phyloP scores from a whole-genome alignment of 1,284 basidiomycete species.

The Gymnopus androsaceus region DNA sequence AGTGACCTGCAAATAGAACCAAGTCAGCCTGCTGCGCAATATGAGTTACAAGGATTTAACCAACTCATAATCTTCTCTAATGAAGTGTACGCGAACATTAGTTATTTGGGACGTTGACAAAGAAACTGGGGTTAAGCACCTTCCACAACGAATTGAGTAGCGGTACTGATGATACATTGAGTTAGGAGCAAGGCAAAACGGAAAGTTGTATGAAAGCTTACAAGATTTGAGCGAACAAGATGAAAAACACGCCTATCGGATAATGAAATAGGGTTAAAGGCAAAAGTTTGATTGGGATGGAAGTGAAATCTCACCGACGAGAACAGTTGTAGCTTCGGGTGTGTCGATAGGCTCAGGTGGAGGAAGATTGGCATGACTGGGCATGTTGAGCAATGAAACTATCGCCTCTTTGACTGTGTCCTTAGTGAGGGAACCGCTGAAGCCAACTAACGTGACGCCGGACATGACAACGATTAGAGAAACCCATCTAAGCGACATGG shows the following conservation, averaged over 20 bases:
- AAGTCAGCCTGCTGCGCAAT: slow-evolving; percentile 10
- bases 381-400: slow-evolving; percentile 27
- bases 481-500: slow-evolving; percentile 68
- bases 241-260: slow-evolving; percentile 77
- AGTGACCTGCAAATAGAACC: slow-evolving; percentile 52
- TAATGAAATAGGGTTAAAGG: neutral
- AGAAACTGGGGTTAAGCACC: slow-evolving; percentile 50
- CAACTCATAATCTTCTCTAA: slow-evolving; percentile 82
- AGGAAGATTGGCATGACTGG: slow-evolving; percentile 25
- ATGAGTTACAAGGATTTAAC: slow-evolving; percentile 17
- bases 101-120: neutral
- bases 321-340: slow-evolving; percentile 63
- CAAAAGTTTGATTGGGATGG: slow-evolving; percentile 14
- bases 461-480: slow-evolving; percentile 89
- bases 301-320: slow-evolving; percentile 54
- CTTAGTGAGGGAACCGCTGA: slow-evolving; percentile 86
- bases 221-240: slow-evolving; percentile 98
- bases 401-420: slow-evolving; percentile 57
- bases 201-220: slow-evolving; percentile 44
- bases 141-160: slow-evolving; percentile 93
- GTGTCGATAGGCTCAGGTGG: slow-evolving; percentile 48
- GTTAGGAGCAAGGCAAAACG: slow-evolving; percentile 17
- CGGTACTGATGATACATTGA: slow-evolving; percentile 57
- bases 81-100: neutral
- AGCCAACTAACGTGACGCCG: slow-evolving; percentile 91